Evolutionary conservation across 805 yeast species (phyloP), one percentile per base, ranked within the genome.

Genomic region (Nakazawaea wickerhamii): DNA sequence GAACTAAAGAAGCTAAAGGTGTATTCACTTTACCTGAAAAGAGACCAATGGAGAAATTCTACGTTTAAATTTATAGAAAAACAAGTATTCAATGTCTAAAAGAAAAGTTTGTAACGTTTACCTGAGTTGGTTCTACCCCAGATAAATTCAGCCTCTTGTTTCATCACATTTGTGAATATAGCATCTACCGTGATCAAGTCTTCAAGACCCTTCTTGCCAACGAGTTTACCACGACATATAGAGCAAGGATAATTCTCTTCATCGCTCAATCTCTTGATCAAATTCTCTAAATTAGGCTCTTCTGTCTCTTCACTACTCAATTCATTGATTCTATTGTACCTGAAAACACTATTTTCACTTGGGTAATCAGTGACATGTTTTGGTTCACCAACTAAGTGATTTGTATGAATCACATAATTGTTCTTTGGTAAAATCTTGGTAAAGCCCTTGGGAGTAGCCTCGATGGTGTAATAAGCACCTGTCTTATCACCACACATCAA

Each of bases 1-100:
- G 55, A 30, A 60, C 63, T 9, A 59, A 55, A 55, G 66, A 61
- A 38, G 43, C 38, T 15, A 56, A 57, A 33, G 56, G 56, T 0
- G 50, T 55, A 15, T 50, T 59, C 39, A 53, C 15, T 9, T 45
- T 62, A 26, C 66, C 66, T 8, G 61, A 51, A 20, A 45, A 50
- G 36, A 53, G 66, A 42, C 66, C 66, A 18, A 23, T 49, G 34
- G 38, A 42, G 23, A 42, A 42, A 13, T 37, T 42, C 11, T 26
- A 26, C 11, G 31, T 39, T 13, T 33, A 33, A 21, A 33, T 25
- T 2, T 9, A 13, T 11, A 18, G 36, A n/a, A n/a, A n/a, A n/a
- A n/a, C n/a, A n/a, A n/a, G n/a, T 14, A 14, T 15, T 32, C 10
- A 27, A 23, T 18, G 14, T 36, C 25, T 22, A 22, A 28, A 45